Evolutionary conservation across 1,139 yeast genomes (phyloP).

Genomic region (Kurtzmaniella natalensis): DNA sequence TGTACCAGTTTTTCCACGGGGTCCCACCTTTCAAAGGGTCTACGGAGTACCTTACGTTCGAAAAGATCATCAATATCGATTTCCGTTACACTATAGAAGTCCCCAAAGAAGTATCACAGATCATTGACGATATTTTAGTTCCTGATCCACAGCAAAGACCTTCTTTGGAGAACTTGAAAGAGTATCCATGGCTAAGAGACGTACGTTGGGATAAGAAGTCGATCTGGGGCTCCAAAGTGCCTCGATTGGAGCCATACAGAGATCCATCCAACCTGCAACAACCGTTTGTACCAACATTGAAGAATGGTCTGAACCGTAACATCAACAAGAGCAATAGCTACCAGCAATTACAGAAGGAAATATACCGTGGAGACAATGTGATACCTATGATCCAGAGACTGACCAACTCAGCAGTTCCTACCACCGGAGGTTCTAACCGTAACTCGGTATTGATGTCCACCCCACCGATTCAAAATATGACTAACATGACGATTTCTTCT

Average conservation of each 20-base stretch:
- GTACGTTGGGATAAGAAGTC: constrained; percentile 41
- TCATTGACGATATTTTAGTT: constrained; percentile 65
- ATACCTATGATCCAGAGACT: constrained; percentile 6
- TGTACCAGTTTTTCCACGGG: constrained; percentile 92
- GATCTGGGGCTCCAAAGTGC: constrained; percentile 45
- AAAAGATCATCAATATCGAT: constrained; percentile 81
- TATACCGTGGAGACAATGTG: constrained; percentile 32
- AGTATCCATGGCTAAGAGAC: constrained; percentile 34
- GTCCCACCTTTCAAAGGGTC: constrained; percentile 94
- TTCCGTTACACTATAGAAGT: constrained; percentile 76
- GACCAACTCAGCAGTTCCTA: no score
- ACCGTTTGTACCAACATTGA: constrained; percentile 32
- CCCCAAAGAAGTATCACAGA: constrained; percentile 52
- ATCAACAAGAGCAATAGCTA: constrained; percentile 36
- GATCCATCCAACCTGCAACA: constrained; percentile 24
- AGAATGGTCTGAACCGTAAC: constrained; percentile 36
- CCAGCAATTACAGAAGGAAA: constrained; percentile 41
- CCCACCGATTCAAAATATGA: no score
- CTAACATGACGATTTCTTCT: no score
- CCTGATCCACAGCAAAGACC: constrained; percentile 34
- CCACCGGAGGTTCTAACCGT: constrained; percentile 8
- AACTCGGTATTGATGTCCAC: no score
- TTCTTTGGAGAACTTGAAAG: constrained; percentile 33
- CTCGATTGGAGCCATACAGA: constrained; percentile 51
- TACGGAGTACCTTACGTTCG: constrained; percentile 93